These are phyloP conservation scores for Elsinoe perseae DNA, from an alignment of 2,329 filamentous ascomycete species.

Conservation along the genomic window DNA sequence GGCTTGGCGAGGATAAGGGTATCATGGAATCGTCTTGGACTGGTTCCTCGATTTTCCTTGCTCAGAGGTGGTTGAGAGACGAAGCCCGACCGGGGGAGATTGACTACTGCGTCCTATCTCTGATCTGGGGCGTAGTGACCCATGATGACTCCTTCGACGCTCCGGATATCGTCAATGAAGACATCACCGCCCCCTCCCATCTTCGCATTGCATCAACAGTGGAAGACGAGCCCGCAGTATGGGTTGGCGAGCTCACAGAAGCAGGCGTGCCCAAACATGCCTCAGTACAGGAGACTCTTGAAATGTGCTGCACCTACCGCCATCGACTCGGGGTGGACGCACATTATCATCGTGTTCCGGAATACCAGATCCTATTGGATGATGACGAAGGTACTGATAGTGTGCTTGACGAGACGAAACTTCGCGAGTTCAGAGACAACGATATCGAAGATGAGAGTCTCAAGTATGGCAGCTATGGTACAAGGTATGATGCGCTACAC, in stretches of 20 bases:
- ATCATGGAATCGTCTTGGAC: conserved; percentile 39
- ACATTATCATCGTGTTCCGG: neutral
- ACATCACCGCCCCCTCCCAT: neutral
- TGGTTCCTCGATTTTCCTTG: conserved; percentile 33
- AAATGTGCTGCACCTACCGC: neutral
- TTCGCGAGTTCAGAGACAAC: neutral
- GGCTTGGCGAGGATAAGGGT: conserved; percentile 23
- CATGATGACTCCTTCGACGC: neutral
- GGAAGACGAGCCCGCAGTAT: neutral
- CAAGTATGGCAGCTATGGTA: neutral
- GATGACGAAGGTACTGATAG: neutral
- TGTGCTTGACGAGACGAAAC: neutral
- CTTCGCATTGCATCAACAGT: neutral
- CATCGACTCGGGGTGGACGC: neutral
- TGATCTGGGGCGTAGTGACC: conserved; percentile 27
- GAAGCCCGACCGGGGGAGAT: conserved; percentile 33
- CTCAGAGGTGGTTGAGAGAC: conserved; percentile 37
- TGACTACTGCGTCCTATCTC: conserved; percentile 39
- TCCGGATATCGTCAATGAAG: neutral
- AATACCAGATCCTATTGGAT: neutral
- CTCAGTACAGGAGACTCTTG: neutral
- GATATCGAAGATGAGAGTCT: neutral
- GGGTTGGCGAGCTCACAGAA: neutral
- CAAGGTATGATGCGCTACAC: neutral
- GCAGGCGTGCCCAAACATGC: neutral